These are phyloP conservation scores for Quercus rubra DNA, from an alignment of 306 rosid species.

Conservation along the genomic window DNA sequence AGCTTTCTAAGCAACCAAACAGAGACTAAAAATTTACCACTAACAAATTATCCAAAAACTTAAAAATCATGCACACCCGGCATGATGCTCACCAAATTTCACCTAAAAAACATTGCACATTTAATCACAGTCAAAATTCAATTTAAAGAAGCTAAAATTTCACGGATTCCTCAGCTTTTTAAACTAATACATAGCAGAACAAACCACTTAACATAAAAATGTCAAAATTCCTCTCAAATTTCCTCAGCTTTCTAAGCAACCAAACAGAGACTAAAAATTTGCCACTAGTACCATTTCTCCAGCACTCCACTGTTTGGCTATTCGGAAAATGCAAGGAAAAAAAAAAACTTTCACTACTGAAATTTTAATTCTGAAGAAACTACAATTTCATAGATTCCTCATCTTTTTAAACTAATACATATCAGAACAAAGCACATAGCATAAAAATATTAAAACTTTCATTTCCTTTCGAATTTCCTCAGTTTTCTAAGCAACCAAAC, in stretches of 20 bases:
- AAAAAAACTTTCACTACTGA: neutral
- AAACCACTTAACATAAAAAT: no score
- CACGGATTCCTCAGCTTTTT: neutral
- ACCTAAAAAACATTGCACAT: neutral
- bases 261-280: neutral
- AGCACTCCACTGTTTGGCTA: neutral
- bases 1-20: conserved; percentile 8
- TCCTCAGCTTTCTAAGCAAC: conserved; percentile 6
- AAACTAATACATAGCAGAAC: neutral
- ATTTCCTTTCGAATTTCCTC: neutral
- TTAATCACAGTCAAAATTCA: neutral
- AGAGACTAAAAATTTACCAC: neutral
- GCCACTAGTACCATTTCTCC: neutral
- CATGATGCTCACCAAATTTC: no score
- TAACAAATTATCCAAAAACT: neutral
- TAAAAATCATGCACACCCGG: neutral
- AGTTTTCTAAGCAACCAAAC: conserved; percentile 11
- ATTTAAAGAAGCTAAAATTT: no score
- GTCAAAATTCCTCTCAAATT: neutral
- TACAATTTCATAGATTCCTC: neutral
- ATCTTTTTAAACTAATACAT: neutral
- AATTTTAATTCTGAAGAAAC: neutral
- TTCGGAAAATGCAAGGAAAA: neutral
- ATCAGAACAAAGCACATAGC: neutral
- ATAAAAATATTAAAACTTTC: neutral